A percentile compares a stretch with the other conserved stretches of the same genome.
Conservation (phyloP, 148 eudicot genomes). For the Dysphania ambrosioides region DNA sequence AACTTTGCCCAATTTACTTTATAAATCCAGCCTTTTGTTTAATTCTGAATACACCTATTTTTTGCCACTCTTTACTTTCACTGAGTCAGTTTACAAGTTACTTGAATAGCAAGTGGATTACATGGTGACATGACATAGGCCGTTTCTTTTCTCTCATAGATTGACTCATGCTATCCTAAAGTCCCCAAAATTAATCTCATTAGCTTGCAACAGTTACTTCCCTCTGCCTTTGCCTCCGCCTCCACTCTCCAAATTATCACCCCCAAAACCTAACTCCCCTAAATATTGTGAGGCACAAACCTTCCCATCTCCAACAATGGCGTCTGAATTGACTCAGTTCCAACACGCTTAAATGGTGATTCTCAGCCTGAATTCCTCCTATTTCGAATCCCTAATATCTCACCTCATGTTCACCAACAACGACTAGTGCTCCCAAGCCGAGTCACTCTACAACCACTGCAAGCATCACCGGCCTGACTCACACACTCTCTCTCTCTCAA, state of each 20-base stretch:
- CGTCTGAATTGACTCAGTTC: conserved; percentile 46
- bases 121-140: no score
- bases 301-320: conserved; percentile 32
- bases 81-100: no score
- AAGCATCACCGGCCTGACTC: conserved; percentile 52
- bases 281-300: conserved; percentile 20
- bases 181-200: no score
- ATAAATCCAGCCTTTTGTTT: no score
- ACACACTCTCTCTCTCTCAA: conserved; percentile 47
- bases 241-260: conserved; percentile 10
- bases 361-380: conserved; percentile 45
- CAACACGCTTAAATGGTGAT: conserved; percentile 48
- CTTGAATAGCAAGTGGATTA: no score
- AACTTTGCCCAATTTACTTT: no score
- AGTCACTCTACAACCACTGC: conserved; percentile 52
- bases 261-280: conserved; percentile 23
- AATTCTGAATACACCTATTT: no score
- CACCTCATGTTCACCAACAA: conserved; percentile 64
- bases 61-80: no score
- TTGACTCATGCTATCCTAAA: no score
- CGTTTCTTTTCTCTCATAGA: no score
- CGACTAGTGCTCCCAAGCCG: conserved; percentile 58
- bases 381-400: conserved; percentile 59
- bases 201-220: no score
- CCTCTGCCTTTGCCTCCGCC: no score